Percentiles rank a stretch among this genome's conserved stretches.
Evolutionary conservation across 495 filamentous ascomycete genomes (phyloP).

Genomic region (Bathelium albidoporum): DNA sequence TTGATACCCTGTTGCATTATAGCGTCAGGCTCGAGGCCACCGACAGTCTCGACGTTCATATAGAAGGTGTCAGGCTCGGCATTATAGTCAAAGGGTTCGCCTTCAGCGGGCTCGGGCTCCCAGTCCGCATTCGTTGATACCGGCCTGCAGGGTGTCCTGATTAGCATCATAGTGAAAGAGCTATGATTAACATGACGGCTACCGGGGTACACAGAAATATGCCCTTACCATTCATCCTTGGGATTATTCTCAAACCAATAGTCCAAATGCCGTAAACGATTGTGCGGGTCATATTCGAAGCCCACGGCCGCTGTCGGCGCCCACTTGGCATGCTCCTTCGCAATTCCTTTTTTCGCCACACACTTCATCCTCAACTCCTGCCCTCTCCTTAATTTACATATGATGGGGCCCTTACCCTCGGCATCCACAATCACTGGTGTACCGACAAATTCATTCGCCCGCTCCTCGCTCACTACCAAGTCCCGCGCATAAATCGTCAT

Average conservation of each 20-base stretch:
- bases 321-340: constrained; percentile 99
- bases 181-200: constrained; percentile 13
- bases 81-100: constrained; percentile 81
- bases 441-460: constrained; percentile 58
- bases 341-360: constrained; percentile 95
- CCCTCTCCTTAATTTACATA: constrained; percentile 76
- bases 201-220: not conserved
- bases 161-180: not conserved
- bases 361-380: constrained; percentile 85
- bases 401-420: constrained; percentile 66
- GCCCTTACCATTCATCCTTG: constrained; percentile 72
- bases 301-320: constrained; percentile 81
- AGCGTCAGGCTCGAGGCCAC: constrained; percentile 73
- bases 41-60: constrained; percentile 82
- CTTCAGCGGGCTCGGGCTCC: constrained; percentile 74
- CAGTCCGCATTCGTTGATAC: constrained; percentile 72
- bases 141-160: constrained; percentile 48
- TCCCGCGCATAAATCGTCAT: constrained; percentile 90
- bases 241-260: constrained; percentile 90
- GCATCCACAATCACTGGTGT: constrained; percentile 78
- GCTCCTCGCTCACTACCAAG: constrained; percentile 51
- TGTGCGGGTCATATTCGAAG: constrained; percentile 96
- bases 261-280: constrained; percentile 79
- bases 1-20: constrained; percentile 85
- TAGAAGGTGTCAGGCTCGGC: constrained; percentile 78